These are phyloP conservation scores for Gossypium mustelinum DNA, from an alignment of 345 rosid genomes.

Conservation along the genomic window DNA sequence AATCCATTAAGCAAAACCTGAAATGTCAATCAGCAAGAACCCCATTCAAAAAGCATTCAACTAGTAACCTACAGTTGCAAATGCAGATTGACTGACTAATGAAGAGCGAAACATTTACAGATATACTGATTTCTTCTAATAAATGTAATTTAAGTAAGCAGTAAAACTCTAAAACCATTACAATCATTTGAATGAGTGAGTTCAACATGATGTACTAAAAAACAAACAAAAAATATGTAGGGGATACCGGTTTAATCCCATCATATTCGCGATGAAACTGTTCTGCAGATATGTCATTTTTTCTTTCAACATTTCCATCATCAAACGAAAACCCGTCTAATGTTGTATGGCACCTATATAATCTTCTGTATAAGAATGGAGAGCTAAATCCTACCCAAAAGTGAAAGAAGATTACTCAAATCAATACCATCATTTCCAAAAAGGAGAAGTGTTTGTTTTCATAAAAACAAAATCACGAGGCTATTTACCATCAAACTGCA, in stretches of 20 bases:
- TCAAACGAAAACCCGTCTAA: constrained; percentile 64
- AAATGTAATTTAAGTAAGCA: not conserved
- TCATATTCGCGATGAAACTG: constrained; percentile 56
- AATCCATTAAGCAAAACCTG: constrained; percentile 83
- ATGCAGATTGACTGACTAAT: not conserved
- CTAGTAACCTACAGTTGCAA: not conserved
- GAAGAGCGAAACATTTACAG: not conserved
- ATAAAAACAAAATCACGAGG: constrained; percentile 11
- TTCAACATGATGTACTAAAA: not conserved
- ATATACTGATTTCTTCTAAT: not conserved
- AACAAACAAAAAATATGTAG: not conserved
- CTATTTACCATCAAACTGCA: constrained; percentile 64
- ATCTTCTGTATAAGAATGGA: constrained; percentile 71
- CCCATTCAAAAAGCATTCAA: constrained; percentile 4
- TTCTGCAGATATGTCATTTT: constrained; percentile 46
- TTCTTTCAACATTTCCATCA: constrained; percentile 66
- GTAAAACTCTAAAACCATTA: not conserved
- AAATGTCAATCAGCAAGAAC: constrained; percentile 8
- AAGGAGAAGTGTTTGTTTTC: not conserved
- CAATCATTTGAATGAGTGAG: not conserved
- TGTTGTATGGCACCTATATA: constrained; percentile 74
- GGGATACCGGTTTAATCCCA: constrained; percentile 68
- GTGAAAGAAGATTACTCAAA: constrained; percentile 8
- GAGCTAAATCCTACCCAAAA: constrained; percentile 66
- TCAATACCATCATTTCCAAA: constrained; percentile 5